Conservation (phyloP, 306 rosid genomes). For the Hylodesmum podocarpum region DNA sequence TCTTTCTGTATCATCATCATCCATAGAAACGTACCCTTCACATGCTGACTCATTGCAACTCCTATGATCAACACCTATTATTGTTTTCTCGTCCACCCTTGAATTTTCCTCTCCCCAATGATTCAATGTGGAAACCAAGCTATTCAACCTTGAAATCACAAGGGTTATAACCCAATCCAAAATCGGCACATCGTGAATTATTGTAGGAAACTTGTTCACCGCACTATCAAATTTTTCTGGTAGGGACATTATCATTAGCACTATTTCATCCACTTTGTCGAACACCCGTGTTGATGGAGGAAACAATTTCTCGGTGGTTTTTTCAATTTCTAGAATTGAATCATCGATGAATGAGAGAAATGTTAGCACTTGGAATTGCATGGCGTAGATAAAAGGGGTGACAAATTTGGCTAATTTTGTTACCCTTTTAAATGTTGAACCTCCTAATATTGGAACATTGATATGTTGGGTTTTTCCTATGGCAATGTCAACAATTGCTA, state of each 20-base stretch:
- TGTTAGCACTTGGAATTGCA: slow-evolving; percentile 45
- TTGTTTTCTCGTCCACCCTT: slow-evolving; percentile 47
- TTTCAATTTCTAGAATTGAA: slow-evolving; percentile 42
- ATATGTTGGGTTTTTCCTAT: slow-evolving; percentile 42
- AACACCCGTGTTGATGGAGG: slow-evolving; percentile 53
- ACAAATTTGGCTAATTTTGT: slow-evolving; percentile 24
- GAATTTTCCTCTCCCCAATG: slow-evolving; percentile 38
- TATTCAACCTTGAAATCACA: slow-evolving; percentile 44
- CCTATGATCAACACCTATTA: slow-evolving; percentile 41
- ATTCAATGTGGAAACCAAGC: slow-evolving; percentile 38
- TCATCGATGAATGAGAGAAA: slow-evolving; percentile 58
- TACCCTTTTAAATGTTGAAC: slow-evolving; percentile 42
- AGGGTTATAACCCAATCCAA: slow-evolving; percentile 45
- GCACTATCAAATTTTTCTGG: slow-evolving; percentile 56
- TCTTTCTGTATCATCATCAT: background rate
- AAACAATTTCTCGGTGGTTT: slow-evolving; percentile 43
- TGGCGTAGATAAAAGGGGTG: slow-evolving; percentile 41
- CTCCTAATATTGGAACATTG: slow-evolving; percentile 58
- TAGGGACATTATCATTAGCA: slow-evolving; percentile 25
- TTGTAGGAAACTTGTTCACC: slow-evolving; percentile 32
- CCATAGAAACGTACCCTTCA: background rate
- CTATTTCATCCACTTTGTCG: slow-evolving; percentile 55
- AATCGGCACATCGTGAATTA: slow-evolving; percentile 32
- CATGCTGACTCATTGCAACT: slow-evolving; percentile 7
- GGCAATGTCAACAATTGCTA: slow-evolving; percentile 42